Evolutionary conservation across 345 rosid genomes (phyloP).

Genomic region (Barbarea vulgaris): DNA sequence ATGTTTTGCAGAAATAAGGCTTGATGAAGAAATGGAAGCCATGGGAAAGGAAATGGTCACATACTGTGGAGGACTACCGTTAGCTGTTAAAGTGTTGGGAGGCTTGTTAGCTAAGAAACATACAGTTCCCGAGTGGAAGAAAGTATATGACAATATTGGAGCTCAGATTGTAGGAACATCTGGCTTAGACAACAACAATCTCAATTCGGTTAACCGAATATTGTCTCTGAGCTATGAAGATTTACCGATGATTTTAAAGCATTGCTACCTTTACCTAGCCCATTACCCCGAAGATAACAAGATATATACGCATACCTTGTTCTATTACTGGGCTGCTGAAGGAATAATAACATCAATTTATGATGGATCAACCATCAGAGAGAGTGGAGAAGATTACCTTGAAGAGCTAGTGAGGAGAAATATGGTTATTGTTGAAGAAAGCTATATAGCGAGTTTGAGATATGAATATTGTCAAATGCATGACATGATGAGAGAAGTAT

Average conservation of each 20-base stretch:
- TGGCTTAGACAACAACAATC: not conserved
- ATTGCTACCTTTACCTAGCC: constrained; percentile 13
- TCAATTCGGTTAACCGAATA: not conserved
- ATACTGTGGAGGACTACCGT: constrained; percentile 4
- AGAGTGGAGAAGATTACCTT: constrained; percentile 33
- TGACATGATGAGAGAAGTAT: not conserved
- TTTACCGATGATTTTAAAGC: not conserved
- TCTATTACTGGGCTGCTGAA: constrained; percentile 47
- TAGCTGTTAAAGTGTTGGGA: not conserved
- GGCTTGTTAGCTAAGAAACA: constrained; percentile 6
- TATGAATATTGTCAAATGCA: not conserved
- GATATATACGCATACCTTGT: constrained; percentile 21
- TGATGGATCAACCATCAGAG: constrained; percentile 13
- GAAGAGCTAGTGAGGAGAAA: constrained; percentile 16
- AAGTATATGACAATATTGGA: no score
- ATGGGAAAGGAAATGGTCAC: constrained; percentile 11
- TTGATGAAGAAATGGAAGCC: constrained; percentile 7
- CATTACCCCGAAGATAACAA: constrained; percentile 8
- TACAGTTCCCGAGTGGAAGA: no score
- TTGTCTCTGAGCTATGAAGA: constrained; percentile 16
- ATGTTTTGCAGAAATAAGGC: not conserved
- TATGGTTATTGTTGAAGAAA: not conserved
- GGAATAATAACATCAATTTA: constrained; percentile 23
- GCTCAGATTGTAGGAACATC: not conserved
- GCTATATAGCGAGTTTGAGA: not conserved